Base-by-base conservation (phyloP, 164 flowering plant species). In the Sedum album region DNA sequence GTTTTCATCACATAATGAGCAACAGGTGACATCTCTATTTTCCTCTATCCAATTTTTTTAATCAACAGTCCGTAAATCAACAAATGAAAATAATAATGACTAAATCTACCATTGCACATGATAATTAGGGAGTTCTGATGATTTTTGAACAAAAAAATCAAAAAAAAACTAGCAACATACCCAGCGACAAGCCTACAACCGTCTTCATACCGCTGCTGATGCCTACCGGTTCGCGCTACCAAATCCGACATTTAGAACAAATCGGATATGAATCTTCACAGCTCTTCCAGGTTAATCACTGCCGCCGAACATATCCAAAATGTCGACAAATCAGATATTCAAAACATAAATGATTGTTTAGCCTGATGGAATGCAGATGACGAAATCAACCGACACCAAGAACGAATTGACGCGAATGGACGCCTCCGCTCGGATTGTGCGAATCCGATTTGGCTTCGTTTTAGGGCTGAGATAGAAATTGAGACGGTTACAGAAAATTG, bases 151-250 rank as follows among this genome's bases (percentile, higher is more conserved):
- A 35, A 35, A 3, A 60, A 53, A 26, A 66, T 42, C 18, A 46
- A 15, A 46, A 46, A 46, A 20, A 17, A 17, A 55, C n/a, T n/a
- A n/a, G 42, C 25, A 26, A 41, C 21, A 1, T 83, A 87, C 93
- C 96, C 96, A 26, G 96, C 90, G 31, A 89, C 82, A 74, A 89
- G 93, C 76, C 93, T 93, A 79, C 81, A 84, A 70, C 93, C 93
- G 63, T 61, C 80, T 72, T 85, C 83, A 76, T 89, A 87, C 4
- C 88, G 89, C 78, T 90, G 96, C 72, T 84, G 96, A 76, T 75
- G 96, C 39, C 93, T 88, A 79, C 96, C 96, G 51, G 89, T 90
- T 31, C 91, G 85, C 71, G 90, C 91, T 76, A 89, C 91, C 84
- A 89, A 81, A 85, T 82, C 91, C 76, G 84, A 82, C 91, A 85